Conservation (phyloP, 306 rosid genomes). For the Pyrus bretschneideri region DNA sequence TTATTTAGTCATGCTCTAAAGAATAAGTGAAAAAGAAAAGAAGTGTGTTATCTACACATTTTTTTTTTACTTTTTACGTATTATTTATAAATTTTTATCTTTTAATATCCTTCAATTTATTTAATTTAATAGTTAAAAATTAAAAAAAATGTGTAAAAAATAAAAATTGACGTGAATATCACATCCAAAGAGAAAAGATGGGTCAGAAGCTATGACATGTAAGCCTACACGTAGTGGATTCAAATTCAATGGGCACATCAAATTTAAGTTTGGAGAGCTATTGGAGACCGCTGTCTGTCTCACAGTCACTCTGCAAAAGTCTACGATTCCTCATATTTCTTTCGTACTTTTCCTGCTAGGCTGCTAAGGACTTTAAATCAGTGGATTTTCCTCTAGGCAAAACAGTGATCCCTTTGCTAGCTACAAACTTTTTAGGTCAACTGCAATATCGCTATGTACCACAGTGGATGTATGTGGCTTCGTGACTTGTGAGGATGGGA, state of each 20-base stretch:
- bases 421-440: neutral
- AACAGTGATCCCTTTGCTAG: neutral
- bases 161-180: no score
- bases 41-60: no score
- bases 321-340: neutral
- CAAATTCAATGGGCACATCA: constrained; percentile 44
- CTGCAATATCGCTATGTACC: neutral
- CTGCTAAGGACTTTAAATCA: neutral
- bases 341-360: neutral
- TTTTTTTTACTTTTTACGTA: no score
- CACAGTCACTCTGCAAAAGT: neutral
- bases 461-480: neutral
- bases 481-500: neutral
- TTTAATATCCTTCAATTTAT: no score
- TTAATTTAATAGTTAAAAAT: no score
- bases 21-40: no score
- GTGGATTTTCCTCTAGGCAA: neutral
- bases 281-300: neutral
- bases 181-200: constrained; percentile 7
- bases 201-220: constrained; percentile 23
- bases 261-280: neutral
- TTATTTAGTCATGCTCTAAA: no score
- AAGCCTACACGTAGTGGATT: constrained; percentile 36
- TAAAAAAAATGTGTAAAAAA: no score
- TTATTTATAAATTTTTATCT: no score